Base-by-base conservation (phyloP, 2,329 filamentous ascomycete genomes). In the Colletotrichum sp. region DNA sequence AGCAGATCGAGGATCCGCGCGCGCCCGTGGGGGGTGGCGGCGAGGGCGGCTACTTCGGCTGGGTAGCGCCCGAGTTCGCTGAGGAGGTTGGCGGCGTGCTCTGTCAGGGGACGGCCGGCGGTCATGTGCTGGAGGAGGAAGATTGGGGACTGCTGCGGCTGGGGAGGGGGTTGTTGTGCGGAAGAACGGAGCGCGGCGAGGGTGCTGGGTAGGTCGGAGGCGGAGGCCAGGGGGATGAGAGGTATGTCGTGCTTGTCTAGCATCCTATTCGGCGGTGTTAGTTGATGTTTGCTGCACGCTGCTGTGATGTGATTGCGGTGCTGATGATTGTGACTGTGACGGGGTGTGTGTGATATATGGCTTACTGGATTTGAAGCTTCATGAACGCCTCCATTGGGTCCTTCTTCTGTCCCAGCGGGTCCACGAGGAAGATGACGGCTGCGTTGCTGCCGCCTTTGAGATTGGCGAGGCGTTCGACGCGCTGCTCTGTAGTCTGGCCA, bases 361-460 rank as follows among this genome's bases (percentile, higher is more conserved):
- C 58, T 77, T 79, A 89, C 87, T 85, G 80, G 64, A 86, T 81
- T 67, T 91, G 88, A 43, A 91, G 79, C 18, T 79, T 81, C 81
- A 85, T 85, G 69, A 88, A 84, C 1, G 79, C 67, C 32, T 81
- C 78, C 78, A 85, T 83, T 34, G 82, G 70, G 14, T 68, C 34
- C 26, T n/a, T 38, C 18, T 9, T 16, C 32, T 48, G 64, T 7
- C 78, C 79, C 13, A 78, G 76, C 5, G 82, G 80, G 52, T 80
- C 79, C 55, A 90, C 77, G 18, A 90, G 81, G 68, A 90, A 86
- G 18, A 90, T 63, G 30, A 89, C 79, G n/a, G 83, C 88, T 12
- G 83, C 79, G 70, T 86, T 81, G 43, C 70, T 79, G 80, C 43
- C 43, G 4, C 84, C 84, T 26, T 83, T 88, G 34, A 87, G 80